Evolutionary conservation across 257 asterid genomes (phyloP).

Genomic region (Rubia yunnanensis): DNA sequence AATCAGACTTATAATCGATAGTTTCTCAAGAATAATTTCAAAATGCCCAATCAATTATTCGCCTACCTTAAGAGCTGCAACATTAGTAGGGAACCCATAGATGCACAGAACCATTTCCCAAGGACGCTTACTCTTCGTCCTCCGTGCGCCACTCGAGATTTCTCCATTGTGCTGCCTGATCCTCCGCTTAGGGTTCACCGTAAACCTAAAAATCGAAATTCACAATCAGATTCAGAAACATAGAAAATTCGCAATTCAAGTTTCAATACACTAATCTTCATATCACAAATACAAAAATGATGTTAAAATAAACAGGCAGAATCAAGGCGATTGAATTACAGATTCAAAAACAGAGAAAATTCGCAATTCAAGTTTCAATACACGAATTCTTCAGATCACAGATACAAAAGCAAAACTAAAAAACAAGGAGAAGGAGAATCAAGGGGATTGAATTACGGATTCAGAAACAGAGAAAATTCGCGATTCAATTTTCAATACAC

Average conservation of each 20-base stretch:
- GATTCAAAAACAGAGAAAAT: background rate
- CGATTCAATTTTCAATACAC: background rate
- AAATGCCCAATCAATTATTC: background rate
- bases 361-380: background rate
- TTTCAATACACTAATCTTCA: background rate
- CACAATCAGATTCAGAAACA: background rate
- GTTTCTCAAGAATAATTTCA: background rate
- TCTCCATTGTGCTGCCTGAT: conserved; percentile 97
- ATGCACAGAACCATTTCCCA: conserved; percentile 98
- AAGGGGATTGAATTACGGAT: too few species aligned
- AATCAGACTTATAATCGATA: background rate
- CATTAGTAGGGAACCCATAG: conserved; percentile 80
- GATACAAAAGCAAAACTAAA: too few species aligned
- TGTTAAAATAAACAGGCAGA: background rate
- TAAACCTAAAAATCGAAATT: conserved; percentile 34
- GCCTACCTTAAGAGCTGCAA: conserved; percentile 86
- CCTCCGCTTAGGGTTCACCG: conserved; percentile 84
- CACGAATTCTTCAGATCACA: background rate
- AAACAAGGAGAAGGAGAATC: background rate
- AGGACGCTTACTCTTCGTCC: conserved; percentile 88
- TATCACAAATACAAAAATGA: background rate
- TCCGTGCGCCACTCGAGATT: conserved; percentile 63
- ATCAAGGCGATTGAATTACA: too few species aligned
- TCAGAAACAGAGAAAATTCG: background rate
- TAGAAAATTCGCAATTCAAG: background rate